phyloP scores from a whole-genome alignment of 2,329 filamentous ascomycete genomes.

The Alternaria sp. region DNA sequence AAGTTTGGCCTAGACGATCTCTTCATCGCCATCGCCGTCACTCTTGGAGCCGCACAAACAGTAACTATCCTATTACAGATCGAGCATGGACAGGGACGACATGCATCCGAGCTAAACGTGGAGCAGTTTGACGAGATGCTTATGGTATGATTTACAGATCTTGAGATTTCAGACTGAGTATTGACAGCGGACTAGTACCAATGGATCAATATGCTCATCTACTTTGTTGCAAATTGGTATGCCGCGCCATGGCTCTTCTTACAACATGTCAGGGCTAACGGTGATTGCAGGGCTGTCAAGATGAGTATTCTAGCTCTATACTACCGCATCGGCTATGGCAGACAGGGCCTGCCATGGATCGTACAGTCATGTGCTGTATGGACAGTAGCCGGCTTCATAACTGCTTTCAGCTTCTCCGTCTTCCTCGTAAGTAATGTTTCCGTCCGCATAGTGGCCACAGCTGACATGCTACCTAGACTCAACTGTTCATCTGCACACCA shows the following conservation, averaged over 20 bases:
- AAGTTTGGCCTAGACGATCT: slow-evolving; percentile 40
- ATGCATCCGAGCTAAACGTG: slow-evolving; percentile 28
- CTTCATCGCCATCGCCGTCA: slow-evolving; percentile 38
- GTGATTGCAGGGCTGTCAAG: slow-evolving; percentile 36
- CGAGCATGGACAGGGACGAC: slow-evolving; percentile 36
- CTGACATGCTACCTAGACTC: slow-evolving; percentile 19
- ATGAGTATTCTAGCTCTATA: slow-evolving; percentile 44
- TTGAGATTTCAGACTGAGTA: not conserved
- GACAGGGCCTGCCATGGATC: slow-evolving; percentile 35
- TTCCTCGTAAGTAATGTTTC: slow-evolving; percentile 28
- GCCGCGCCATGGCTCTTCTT: not conserved
- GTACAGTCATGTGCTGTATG: slow-evolving; percentile 35
- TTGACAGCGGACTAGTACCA: slow-evolving; percentile 32
- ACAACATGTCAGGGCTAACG: not conserved
- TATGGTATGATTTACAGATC: slow-evolving; percentile 23
- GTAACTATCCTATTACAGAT: slow-evolving; percentile 38
- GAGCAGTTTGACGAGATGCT: slow-evolving; percentile 35
- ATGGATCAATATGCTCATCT: slow-evolving; percentile 41
- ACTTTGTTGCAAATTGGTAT: slow-evolving; percentile 42
- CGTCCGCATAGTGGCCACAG: not conserved
- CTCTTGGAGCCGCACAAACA: slow-evolving; percentile 38
- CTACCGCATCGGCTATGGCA: slow-evolving; percentile 38
- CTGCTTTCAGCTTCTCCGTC: slow-evolving; percentile 31
- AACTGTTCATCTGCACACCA: slow-evolving; percentile 36
- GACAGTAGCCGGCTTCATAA: slow-evolving; percentile 32